A percentile compares a stretch with the other conserved stretches of the same genome.
phyloP scores from a whole-genome alignment of 2,329 filamentous ascomycete species.

The Aurifilum marmelostoma region DNA sequence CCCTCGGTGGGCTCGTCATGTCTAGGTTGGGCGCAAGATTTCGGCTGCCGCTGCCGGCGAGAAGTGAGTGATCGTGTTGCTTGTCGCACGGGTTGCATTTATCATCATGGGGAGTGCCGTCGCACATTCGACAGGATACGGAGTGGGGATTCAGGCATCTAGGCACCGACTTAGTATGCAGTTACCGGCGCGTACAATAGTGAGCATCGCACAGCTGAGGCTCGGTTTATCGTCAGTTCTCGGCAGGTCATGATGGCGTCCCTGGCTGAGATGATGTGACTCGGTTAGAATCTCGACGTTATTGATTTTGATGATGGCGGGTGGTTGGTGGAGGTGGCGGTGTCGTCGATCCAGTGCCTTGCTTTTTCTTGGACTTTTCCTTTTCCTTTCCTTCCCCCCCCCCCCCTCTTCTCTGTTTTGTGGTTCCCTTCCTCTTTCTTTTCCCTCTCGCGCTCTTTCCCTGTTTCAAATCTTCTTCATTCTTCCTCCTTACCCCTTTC shows the following conservation, averaged over 20 bases:
- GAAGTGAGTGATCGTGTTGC: conserved; percentile 18
- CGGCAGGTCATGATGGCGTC: neutral
- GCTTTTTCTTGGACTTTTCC: neutral
- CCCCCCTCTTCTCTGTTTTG: no score
- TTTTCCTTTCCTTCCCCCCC: neutral
- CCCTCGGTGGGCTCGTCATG: conserved; percentile 4
- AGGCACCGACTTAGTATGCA: neutral
- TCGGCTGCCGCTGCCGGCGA: conserved; percentile 20
- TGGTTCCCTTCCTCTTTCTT: no score
- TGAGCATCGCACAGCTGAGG: neutral
- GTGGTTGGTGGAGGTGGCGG: neutral
- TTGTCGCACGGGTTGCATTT: conserved; percentile 2
- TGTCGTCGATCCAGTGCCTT: neutral
- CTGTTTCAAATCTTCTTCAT: neutral
- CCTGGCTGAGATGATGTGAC: neutral
- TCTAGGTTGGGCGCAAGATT: conserved; percentile 11
- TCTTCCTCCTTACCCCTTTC: neutral
- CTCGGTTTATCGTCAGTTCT: neutral
- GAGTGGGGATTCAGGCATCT: conserved; percentile 3
- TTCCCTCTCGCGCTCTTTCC: neutral
- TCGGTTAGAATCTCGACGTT: neutral
- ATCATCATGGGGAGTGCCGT: neutral
- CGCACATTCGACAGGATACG: neutral
- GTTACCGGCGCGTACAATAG: neutral
- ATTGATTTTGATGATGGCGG: neutral